Percentiles rank a stretch among this genome's conserved stretches.
These are phyloP conservation scores for Chrysopogon serrulatus DNA, from an alignment of 176 grass and related monocot species.

Conservation along the genomic window DNA sequence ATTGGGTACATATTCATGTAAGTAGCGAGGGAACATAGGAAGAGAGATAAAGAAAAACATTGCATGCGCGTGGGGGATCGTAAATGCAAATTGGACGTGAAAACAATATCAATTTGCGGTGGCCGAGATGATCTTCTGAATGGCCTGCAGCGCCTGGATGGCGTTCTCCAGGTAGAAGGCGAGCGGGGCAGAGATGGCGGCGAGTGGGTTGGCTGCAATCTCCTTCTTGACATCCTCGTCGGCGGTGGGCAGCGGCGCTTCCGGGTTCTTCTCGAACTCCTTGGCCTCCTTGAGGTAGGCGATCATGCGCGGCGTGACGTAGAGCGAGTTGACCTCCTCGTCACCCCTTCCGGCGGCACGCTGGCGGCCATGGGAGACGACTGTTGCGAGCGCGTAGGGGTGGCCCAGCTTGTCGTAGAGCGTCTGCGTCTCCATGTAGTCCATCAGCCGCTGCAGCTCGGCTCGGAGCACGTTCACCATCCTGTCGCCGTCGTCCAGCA, in stretches of 20 bases:
- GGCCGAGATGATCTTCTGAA: not conserved
- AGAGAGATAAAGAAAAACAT: too few relatives aligned
- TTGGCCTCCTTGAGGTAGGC: not conserved
- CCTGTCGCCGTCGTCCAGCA: not conserved
- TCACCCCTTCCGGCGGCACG: conserved; percentile 9
- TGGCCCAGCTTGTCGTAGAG: not conserved
- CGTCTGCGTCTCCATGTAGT: not conserved
- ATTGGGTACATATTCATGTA: too few relatives aligned
- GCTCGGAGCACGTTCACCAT: not conserved
- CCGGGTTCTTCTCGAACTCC: not conserved
- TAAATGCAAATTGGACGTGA: too few relatives aligned
- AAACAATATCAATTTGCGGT: not conserved
- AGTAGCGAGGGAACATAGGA: too few relatives aligned
- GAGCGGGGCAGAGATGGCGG: not conserved
- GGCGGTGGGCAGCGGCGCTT: not conserved
- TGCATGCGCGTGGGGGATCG: too few relatives aligned
- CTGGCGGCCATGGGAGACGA: conserved; percentile 6
- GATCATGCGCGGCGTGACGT: conserved; percentile 30
- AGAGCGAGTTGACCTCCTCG: not conserved
- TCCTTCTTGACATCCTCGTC: conserved; percentile 4
- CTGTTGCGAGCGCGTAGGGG: conserved; percentile 4
- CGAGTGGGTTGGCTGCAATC: not conserved
- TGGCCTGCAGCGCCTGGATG: conserved; percentile 19
- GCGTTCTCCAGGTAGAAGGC: not conserved
- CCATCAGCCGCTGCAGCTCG: conserved; percentile 10